These are phyloP conservation scores for Oxyria digyna DNA, from an alignment of 148 eudicot genomes.

Conservation along the genomic window DNA sequence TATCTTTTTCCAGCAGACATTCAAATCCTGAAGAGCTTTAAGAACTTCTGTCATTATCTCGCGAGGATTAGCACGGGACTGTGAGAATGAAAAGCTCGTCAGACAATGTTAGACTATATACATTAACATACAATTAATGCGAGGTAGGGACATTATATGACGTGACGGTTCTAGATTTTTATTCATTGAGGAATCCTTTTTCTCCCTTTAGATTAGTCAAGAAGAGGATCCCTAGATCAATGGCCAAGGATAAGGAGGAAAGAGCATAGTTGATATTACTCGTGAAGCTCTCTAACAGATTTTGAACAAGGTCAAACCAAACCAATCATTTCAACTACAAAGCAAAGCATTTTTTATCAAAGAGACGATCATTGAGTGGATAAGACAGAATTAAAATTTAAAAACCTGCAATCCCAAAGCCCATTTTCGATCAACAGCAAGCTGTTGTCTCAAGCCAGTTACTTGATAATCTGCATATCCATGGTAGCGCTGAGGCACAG, in stretches of 20 bases:
- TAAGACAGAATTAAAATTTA: neutral
- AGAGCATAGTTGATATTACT: neutral
- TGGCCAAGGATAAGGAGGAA: neutral
- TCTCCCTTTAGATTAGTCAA: neutral
- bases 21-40: conserved; percentile 79
- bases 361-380: neutral
- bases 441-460: conserved; percentile 45
- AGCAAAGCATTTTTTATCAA: neutral
- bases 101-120: neutral
- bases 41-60: conserved; percentile 89
- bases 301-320: too few species aligned
- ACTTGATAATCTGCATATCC: conserved; percentile 61
- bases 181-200: neutral
- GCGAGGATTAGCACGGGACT: conserved; percentile 95
- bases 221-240: neutral
- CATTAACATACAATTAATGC: neutral
- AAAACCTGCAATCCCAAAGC: conserved; percentile 94
- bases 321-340: neutral
- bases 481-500: conserved; percentile 38
- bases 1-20: conserved; percentile 86
- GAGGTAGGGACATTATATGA: neutral
- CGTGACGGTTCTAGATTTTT: too few species aligned
- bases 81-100: neutral
- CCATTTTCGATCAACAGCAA: conserved; percentile 83
- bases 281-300: neutral